A percentile compares a stretch with the other conserved stretches of the same genome.
These are phyloP conservation scores for Mantamonas sphyraenae DNA, from an alignment of 78 protist species.

Conservation along the genomic window DNA sequence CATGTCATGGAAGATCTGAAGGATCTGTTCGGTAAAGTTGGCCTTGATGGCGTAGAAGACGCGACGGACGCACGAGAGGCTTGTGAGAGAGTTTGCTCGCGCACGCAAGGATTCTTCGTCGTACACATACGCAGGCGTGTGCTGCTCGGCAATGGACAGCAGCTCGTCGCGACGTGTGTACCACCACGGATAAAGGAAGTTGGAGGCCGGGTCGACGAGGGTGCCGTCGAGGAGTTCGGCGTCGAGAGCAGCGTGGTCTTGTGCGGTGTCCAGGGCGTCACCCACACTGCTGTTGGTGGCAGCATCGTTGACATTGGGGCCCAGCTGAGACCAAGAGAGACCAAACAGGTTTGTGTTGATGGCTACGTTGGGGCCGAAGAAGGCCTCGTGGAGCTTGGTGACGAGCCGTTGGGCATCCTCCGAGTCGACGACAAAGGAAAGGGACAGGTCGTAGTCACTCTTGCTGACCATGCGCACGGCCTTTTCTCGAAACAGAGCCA, in stretches of 20 bases:
- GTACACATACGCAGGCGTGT: not conserved
- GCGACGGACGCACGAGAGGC: slow-evolving; percentile 2
- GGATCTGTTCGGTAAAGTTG: not conserved
- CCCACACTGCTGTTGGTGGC: too few species aligned
- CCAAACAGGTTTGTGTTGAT: too few species aligned
- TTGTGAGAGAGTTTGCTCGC: too few species aligned
- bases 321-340: not conserved
- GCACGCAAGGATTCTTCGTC: too few species aligned
- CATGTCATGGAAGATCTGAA: not conserved
- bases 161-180: not conserved
- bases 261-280: too few species aligned
- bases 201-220: too few species aligned
- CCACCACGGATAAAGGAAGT: too few species aligned
- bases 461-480: not conserved
- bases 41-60: slow-evolving; percentile 5
- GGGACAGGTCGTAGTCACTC: not conserved
- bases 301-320: too few species aligned
- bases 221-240: too few species aligned
- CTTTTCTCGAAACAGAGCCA: too few species aligned
- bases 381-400: not conserved
- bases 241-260: too few species aligned
- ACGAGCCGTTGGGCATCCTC: not conserved
- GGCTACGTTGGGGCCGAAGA: not conserved
- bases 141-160: not conserved
- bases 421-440: not conserved